phyloP scores from a whole-genome alignment of 73 alveolate genomes.

The Paramecium biaurelia region DNA sequence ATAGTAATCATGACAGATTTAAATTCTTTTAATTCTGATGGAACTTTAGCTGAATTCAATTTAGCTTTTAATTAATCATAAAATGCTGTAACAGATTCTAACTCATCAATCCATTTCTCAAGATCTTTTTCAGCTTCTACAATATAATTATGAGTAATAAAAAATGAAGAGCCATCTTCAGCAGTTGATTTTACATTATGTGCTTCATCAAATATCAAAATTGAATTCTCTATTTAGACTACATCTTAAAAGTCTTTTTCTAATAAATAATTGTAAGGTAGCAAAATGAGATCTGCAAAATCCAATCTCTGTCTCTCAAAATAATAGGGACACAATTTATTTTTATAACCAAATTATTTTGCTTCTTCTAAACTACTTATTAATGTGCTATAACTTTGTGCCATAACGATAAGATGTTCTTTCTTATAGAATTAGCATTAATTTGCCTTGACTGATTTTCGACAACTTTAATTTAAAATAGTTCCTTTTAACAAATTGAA shows the following conservation, averaged over 20 bases:
- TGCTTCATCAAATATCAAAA: conserved; percentile 64
- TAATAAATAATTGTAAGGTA: conserved; percentile 74
- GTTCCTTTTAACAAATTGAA: conserved; percentile 52
- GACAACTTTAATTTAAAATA: conserved; percentile 13
- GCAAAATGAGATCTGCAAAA: conserved; percentile 71
- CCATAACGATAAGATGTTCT: background rate
- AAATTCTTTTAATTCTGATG: background rate
- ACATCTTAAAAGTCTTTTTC: conserved; percentile 54
- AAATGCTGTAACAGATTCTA: background rate
- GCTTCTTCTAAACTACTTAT: conserved; percentile 72
- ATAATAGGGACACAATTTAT: conserved; percentile 78
- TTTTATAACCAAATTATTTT: conserved; percentile 67
- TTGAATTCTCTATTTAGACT: conserved; percentile 35
- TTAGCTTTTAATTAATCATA: background rate
- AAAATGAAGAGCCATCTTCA: conserved; percentile 57
- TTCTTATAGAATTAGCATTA: background rate
- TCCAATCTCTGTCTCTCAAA: conserved; percentile 71
- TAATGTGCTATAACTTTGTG: background rate
- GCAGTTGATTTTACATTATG: conserved; percentile 55
- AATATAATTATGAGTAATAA: background rate
- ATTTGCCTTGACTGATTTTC: conserved; percentile 24
- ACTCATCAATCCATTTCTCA: conserved; percentile 21
- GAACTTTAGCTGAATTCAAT: background rate
- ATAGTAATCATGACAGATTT: background rate
- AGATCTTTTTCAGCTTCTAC: conserved; percentile 1